Evolutionary conservation across 345 rosid species (phyloP).

Genomic region (Dipteronia dyeriana): DNA sequence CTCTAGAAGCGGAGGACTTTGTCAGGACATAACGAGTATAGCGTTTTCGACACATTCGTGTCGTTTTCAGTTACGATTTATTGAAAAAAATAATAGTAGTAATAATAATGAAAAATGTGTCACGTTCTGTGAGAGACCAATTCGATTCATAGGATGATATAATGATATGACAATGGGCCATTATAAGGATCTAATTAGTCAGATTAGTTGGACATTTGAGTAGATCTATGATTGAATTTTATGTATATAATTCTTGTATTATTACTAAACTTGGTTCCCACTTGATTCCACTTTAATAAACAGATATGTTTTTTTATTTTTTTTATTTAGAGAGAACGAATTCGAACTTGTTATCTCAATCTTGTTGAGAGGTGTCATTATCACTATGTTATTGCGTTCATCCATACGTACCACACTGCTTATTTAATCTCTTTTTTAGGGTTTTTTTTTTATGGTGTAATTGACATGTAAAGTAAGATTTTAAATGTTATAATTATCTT

Average conservation of each 20-base stretch:
- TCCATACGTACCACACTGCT: too few relatives aligned
- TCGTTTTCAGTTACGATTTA: slow-evolving; percentile 7
- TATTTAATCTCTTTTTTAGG: background rate
- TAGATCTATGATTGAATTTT: background rate
- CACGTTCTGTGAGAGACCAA: too few relatives aligned
- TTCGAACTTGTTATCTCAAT: too few relatives aligned
- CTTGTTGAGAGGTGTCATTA: too few relatives aligned
- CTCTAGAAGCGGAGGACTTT: slow-evolving; percentile 7
- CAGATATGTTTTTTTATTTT: background rate
- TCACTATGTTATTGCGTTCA: too few relatives aligned
- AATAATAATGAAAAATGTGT: background rate
- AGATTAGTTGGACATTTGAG: slow-evolving; percentile 16
- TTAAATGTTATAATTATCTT: background rate
- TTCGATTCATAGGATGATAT: background rate
- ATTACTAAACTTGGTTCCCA: background rate
- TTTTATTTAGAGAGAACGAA: too few relatives aligned
- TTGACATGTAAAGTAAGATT: too few relatives aligned
- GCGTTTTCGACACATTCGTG: background rate
- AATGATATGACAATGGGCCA: background rate
- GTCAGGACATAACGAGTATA: background rate
- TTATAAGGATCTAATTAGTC: slow-evolving; percentile 12
- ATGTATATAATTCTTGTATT: background rate
- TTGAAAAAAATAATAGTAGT: background rate
- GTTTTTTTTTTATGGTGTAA: background rate
- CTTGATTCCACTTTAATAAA: background rate